These are phyloP conservation scores for Wickerhamiella lipophila DNA, from an alignment of 805 yeast species.

Conservation along the genomic window DNA sequence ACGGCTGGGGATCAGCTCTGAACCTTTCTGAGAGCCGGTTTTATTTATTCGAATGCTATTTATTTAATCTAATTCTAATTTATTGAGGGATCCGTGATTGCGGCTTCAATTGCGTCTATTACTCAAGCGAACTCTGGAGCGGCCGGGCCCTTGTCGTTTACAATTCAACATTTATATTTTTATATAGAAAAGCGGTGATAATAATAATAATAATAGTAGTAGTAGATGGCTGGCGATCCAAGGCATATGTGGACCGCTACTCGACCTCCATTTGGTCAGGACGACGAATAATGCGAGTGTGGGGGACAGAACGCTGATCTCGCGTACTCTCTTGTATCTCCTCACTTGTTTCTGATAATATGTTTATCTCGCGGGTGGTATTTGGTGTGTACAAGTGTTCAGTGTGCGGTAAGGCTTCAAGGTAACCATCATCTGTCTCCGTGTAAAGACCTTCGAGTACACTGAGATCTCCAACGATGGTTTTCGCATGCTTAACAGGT, in stretches of 20 bases:
- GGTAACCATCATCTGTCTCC: not conserved
- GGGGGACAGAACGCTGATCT: not conserved
- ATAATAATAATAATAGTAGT: not conserved
- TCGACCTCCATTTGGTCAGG: conserved; percentile 2
- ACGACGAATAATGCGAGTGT: not conserved
- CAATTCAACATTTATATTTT: not conserved
- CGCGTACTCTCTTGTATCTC: not conserved
- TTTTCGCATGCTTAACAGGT: not conserved
- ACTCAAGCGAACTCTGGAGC: too few species aligned
- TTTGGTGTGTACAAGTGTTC: not conserved
- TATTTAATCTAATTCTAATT: not conserved
- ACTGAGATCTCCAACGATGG: not conserved
- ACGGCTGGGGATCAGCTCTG: not conserved
- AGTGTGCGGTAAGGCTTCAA: not conserved
- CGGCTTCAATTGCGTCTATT: too few species aligned
- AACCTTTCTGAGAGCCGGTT: not conserved
- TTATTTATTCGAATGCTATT: not conserved
- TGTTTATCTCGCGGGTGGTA: not conserved
- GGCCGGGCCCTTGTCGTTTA: too few species aligned
- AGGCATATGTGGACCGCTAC: not conserved
- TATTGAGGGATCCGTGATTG: too few species aligned
- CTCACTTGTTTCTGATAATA: not conserved
- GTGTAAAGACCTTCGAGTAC: not conserved
- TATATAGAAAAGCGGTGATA: not conserved
- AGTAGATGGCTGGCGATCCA: too few species aligned